phyloP scores from a whole-genome alignment of 768 basidiomycete genomes.

The Phylloporus arenicola region DNA sequence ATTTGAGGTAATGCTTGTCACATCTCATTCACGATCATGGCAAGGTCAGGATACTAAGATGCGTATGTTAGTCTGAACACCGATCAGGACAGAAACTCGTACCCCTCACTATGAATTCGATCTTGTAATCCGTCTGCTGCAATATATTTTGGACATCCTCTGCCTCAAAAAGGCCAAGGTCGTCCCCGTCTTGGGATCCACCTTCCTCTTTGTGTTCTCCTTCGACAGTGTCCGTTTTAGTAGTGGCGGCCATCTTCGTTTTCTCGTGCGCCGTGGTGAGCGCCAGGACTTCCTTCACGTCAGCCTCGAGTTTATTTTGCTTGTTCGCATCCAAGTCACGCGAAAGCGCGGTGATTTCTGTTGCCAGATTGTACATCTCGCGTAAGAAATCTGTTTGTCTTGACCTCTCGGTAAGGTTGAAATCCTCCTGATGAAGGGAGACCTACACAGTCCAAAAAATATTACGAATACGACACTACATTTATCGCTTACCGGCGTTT shows the following conservation, averaged over 20 bases:
- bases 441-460: not conserved
- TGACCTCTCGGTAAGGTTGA: not conserved
- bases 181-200: not conserved
- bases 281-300: not conserved
- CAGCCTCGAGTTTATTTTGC: not conserved
- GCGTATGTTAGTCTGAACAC: no score
- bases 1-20: no score
- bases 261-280: not conserved
- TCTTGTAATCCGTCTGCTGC: not conserved
- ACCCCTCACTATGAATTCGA: not conserved
- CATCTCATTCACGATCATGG: no score
- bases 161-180: not conserved
- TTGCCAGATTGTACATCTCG: constrained; percentile 12
- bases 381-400: not conserved
- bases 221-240: not conserved
- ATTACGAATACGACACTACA: not conserved
- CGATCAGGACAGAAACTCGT: not conserved
- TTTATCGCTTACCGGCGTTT: not conserved
- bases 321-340: not conserved
- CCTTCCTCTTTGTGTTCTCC: no score
- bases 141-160: not conserved
- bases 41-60: no score
- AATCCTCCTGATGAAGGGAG: not conserved
- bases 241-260: no score
- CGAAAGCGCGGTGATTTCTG: not conserved